Evolutionary conservation across 1,139 yeast genomes (phyloP).

Genomic region (Blastobotrys elegans): DNA sequence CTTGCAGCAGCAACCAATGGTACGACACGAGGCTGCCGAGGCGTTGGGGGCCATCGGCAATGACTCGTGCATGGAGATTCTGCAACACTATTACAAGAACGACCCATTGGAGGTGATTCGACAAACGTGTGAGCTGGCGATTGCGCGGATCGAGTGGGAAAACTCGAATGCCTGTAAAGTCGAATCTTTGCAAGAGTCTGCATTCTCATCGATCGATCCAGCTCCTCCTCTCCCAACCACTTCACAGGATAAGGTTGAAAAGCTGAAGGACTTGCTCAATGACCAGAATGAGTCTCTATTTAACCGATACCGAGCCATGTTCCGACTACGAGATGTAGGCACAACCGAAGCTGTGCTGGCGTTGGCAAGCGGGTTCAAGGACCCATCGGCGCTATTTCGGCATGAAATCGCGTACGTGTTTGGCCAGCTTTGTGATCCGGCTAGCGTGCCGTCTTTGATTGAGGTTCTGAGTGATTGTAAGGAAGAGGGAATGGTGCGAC

Average conservation of each 20-base stretch:
- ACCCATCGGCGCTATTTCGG: conserved; percentile 87
- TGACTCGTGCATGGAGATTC: conserved; percentile 60
- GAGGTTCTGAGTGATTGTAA: conserved; percentile 68
- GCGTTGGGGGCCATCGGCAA: conserved; percentile 97
- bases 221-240: conserved; percentile 85
- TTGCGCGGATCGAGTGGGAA: conserved; percentile 92
- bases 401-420: conserved; percentile 98
- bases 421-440: conserved; percentile 95
- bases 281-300: conserved; percentile 76
- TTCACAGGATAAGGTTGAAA: conserved; percentile 46
- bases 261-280: conserved; percentile 64
- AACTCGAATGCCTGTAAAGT: conserved; percentile 55
- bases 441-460: conserved; percentile 80
- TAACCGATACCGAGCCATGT: conserved; percentile 97
- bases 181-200: conserved; percentile 70
- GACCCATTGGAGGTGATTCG: conserved; percentile 87
- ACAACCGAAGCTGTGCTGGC: conserved; percentile 91
- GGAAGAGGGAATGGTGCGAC: conserved; percentile 98
- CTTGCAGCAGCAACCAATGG: conserved; percentile 73
- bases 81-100: conserved; percentile 56
- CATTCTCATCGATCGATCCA: conserved; percentile 88
- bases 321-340: conserved; percentile 91
- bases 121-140: conserved; percentile 96
- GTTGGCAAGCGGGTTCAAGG: conserved; percentile 82
- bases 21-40: conserved; percentile 99